phyloP scores from a whole-genome alignment of 2,329 filamentous ascomycete species.

The Botrytis fabae region DNA sequence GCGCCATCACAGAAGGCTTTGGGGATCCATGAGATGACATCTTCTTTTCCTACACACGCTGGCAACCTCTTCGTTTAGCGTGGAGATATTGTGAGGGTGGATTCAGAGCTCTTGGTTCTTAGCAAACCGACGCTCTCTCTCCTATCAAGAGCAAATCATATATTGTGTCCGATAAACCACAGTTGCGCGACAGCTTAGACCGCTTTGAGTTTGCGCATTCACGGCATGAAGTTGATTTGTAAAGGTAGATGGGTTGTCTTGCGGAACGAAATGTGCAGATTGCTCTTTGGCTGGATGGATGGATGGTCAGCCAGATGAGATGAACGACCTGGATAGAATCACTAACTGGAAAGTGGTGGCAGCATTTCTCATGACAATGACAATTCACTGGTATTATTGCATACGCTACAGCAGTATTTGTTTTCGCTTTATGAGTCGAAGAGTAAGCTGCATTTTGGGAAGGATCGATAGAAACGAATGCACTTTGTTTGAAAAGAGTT shows the following conservation, averaged over 20 bases:
- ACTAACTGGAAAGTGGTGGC: conserved; percentile 15
- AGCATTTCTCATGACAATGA: conserved; percentile 21
- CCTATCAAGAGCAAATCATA: conserved; percentile 9
- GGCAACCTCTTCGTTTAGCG: background rate
- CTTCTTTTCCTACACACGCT: background rate
- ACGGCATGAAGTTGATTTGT: conserved; percentile 17
- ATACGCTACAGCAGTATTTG: background rate
- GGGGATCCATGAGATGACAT: conserved; percentile 41
- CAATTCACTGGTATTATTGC: conserved; percentile 6
- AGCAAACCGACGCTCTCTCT: background rate
- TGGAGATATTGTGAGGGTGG: background rate
- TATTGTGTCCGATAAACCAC: conserved; percentile 16
- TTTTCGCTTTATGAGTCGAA: conserved; percentile 1
- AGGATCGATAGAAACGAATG: conserved; percentile 5
- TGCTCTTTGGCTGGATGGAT: conserved; percentile 5
- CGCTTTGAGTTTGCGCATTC: conserved; percentile 13
- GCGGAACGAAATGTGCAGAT: conserved; percentile 1
- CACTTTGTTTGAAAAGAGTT: background rate
- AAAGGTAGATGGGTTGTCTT: conserved; percentile 7
- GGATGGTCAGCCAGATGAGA: conserved; percentile 9
- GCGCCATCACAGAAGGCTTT: conserved; percentile 27
- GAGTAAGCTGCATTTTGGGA: conserved; percentile 5
- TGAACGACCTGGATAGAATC: conserved; percentile 14
- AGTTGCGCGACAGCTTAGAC: conserved; percentile 18
- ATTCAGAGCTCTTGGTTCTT: conserved; percentile 8